Conservation (phyloP, 768 basidiomycete species). For the Coprinellus micaceus region DNA sequence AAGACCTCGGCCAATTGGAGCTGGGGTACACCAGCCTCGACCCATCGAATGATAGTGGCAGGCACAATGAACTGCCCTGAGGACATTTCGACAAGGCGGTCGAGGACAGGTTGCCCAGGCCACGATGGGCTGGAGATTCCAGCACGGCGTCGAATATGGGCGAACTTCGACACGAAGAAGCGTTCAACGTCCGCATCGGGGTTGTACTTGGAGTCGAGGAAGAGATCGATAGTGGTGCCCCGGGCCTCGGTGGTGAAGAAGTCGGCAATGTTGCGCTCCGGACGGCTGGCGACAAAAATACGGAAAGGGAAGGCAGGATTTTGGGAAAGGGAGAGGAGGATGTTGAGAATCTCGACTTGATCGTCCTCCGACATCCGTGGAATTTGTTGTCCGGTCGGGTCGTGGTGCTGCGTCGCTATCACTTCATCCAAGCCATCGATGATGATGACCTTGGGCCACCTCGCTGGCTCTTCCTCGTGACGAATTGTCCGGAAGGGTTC, state of each 20-base stretch:
- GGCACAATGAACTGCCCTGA: constrained; percentile 19
- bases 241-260: not conserved
- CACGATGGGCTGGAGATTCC: constrained; percentile 3
- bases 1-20: constrained; percentile 8
- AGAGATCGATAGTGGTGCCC: not conserved
- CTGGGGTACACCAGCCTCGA: constrained; percentile 8
- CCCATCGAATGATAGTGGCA: constrained; percentile 8
- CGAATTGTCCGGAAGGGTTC: not conserved
- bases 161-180: not conserved
- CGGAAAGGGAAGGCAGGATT: not conserved
- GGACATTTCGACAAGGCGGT: not conserved
- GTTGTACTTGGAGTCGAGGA: constrained; percentile 3
- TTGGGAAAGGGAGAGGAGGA: not conserved
- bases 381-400: no score
- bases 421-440: no score
- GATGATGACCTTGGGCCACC: not conserved
- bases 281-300: constrained; percentile 6
- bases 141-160: not conserved
- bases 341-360: constrained; percentile 1
- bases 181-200: not conserved
- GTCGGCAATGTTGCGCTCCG: not conserved
- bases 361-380: not conserved
- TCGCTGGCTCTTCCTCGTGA: not conserved
- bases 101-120: not conserved
- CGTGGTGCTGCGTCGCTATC: not conserved